Evolutionary conservation across 2,329 filamentous ascomycete genomes (phyloP).

Genomic region (Pyricularia sp.): DNA sequence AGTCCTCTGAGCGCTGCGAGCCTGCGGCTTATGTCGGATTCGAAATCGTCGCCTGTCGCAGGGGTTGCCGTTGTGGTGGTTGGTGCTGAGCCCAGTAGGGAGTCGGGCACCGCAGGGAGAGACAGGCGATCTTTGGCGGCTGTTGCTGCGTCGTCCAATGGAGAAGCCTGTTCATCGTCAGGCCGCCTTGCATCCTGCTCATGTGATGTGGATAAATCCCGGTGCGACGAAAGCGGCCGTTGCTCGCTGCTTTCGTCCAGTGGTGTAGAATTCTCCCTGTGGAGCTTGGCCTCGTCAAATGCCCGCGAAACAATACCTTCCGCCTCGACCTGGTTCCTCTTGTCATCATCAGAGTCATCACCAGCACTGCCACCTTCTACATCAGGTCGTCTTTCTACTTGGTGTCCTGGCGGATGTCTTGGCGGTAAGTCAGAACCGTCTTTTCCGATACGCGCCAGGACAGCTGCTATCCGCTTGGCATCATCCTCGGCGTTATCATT

Average conservation of each 20-base stretch:
- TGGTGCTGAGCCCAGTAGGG: slow-evolving; percentile 23
- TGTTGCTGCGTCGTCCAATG: not conserved
- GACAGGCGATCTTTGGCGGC: slow-evolving; percentile 15
- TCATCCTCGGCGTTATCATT: slow-evolving; percentile 12
- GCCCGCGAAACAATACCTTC: slow-evolving; percentile 31
- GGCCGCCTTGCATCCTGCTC: not conserved
- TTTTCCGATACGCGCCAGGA: slow-evolving; percentile 20
- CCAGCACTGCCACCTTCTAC: not conserved
- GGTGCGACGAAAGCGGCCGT: not conserved
- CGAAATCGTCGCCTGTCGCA: slow-evolving; percentile 19
- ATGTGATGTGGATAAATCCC: not conserved
- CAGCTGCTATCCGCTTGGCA: slow-evolving; percentile 17
- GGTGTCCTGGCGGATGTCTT: not conserved
- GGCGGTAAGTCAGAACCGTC: slow-evolving; percentile 4
- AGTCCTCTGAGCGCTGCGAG: slow-evolving; percentile 36
- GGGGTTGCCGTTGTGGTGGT: slow-evolving; percentile 4
- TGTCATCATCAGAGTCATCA: slow-evolving; percentile 24
- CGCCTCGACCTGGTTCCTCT: slow-evolving; percentile 30
- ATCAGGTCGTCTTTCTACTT: not conserved
- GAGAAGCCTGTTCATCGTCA: not conserved
- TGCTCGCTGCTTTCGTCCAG: not conserved
- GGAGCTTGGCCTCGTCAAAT: slow-evolving; percentile 24
- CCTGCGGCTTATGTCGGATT: slow-evolving; percentile 35
- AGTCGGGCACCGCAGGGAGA: slow-evolving; percentile 34
- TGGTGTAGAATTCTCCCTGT: not conserved